Evolutionary conservation across 768 basidiomycete genomes (phyloP), one percentile per base, ranked within the genome.

Genomic region (Leccinum uliginosum): DNA sequence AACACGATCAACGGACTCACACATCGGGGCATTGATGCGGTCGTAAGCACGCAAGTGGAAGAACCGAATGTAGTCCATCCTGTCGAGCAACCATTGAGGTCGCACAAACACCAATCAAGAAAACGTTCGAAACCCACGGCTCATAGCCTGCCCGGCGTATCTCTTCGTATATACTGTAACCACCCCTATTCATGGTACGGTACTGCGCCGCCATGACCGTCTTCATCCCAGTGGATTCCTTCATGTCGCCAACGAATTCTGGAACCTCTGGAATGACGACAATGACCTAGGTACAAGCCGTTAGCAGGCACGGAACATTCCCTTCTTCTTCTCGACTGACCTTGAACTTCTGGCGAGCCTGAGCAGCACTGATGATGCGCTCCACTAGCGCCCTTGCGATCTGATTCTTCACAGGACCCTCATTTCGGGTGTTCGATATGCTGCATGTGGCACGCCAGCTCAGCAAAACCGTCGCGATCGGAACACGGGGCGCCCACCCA

Each of bases 31-130:
- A 65, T 93, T 94, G 66, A 95, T 91, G 24, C 94, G 79, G 67
- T 98, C 95, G 68, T 95, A 99, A 1, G 87, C 77, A 29, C 97
- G 83, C 24, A 99, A 79, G 73, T 98, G 93, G 75, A 91, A 98
- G 79, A 97, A 93, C 11, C 86, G 82, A 63, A 97, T 89, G 68
- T 88, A 94, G 56, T 94, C 86, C 74, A 76, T 65, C n/a, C 91
- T 92, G 59, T 10, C 32, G 21, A 43, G 51, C 19, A 32, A 48
- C 34, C 15, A 23, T 54, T 53, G 57, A 53, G 45, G 17, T 27
- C 26, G 47, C 19, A 26, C 21, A 46, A 38, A 35, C 19, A 43
- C 4, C 10, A n/a, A 11, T 48, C 8, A 55, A 32, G 19, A 30
- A 8, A 44, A 8, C 17, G 32, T 19, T 7, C 0, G 10, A 54